Conservation (phyloP, 495 filamentous ascomycete genomes). For the Xylaria scruposa region DNA sequence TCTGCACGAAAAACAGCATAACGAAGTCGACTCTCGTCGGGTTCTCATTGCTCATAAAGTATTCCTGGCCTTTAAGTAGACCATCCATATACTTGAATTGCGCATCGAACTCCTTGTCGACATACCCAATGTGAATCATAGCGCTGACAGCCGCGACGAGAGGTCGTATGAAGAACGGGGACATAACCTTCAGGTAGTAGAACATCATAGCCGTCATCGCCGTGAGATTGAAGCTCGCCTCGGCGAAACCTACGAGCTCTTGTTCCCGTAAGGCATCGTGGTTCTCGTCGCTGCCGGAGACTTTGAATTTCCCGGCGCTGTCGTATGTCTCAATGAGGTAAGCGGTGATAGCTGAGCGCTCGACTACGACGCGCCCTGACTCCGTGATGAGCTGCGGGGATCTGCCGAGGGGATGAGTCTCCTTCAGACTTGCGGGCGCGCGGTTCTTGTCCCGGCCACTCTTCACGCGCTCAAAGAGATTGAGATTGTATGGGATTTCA, state of each 20-base stretch:
- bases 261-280: slow-evolving; percentile 36
- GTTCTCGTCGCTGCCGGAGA: slow-evolving; percentile 22
- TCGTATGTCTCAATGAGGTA: slow-evolving; percentile 41
- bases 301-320: slow-evolving; percentile 30
- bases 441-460: slow-evolving; percentile 28
- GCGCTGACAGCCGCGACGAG: slow-evolving; percentile 13
- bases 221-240: slow-evolving; percentile 13
- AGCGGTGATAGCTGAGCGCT: slow-evolving; percentile 34
- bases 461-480: slow-evolving; percentile 36
- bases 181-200: slow-evolving; percentile 9
- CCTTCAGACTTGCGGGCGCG: slow-evolving; percentile 34
- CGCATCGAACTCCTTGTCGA: slow-evolving; percentile 28
- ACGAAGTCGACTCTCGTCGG: slow-evolving; percentile 35
- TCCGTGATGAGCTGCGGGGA: slow-evolving; percentile 35
- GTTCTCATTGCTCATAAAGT: slow-evolving; percentile 28
- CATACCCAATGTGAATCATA: slow-evolving; percentile 9
- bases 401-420: slow-evolving; percentile 37
- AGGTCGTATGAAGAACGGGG: slow-evolving; percentile 12
- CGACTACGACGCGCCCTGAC: slow-evolving; percentile 31
- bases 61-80: slow-evolving; percentile 15
- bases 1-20: slow-evolving; percentile 29
- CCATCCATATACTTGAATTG: slow-evolving; percentile 28
- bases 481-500: slow-evolving; percentile 45
- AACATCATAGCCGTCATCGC: slow-evolving; percentile 11
- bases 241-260: slow-evolving; percentile 29